Evolutionary conservation across 257 asterid species (phyloP).

Genomic region (Orobanche coerulescens): DNA sequence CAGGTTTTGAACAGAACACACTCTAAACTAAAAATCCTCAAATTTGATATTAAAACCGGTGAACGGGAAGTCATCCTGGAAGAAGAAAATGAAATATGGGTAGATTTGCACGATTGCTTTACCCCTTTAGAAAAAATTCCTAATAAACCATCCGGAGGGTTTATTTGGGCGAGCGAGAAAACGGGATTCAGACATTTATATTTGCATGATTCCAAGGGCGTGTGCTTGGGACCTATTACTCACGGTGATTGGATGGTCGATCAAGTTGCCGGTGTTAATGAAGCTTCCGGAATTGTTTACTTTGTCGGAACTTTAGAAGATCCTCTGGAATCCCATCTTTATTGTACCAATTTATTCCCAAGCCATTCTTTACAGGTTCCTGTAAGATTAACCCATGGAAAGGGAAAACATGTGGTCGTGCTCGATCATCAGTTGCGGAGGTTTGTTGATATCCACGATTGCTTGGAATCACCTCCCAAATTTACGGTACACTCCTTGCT

Average conservation of each 20-base stretch:
- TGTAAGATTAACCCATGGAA: conserved; percentile 60
- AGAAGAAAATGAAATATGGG: conserved; percentile 79
- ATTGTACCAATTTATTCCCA: conserved; percentile 47
- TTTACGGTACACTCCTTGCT: conserved; percentile 56
- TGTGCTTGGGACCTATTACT: conserved; percentile 73
- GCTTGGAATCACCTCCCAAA: conserved; percentile 65
- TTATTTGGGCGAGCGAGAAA: conserved; percentile 91
- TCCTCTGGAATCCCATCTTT: conserved; percentile 85
- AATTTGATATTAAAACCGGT: conserved; percentile 74
- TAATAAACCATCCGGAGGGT: conserved; percentile 46
- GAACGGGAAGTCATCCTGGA: conserved; percentile 49
- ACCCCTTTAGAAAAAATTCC: conserved; percentile 65
- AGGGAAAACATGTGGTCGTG: conserved; percentile 73
- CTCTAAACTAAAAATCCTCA: conserved; percentile 61
- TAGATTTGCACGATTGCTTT: conserved; percentile 85
- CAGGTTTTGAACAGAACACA: conserved; percentile 81
- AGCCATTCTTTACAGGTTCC: conserved; percentile 37
- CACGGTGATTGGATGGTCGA: conserved; percentile 93
- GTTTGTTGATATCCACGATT: conserved; percentile 71
- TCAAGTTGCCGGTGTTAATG: conserved; percentile 81
- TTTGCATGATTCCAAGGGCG: conserved; percentile 58
- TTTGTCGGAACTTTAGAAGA: conserved; percentile 71
- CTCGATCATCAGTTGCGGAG: conserved; percentile 81
- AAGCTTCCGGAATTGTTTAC: conserved; percentile 64
- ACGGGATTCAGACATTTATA: conserved; percentile 83